Conservation (phyloP, 345 rosid genomes). For the Aegle marmelos region DNA sequence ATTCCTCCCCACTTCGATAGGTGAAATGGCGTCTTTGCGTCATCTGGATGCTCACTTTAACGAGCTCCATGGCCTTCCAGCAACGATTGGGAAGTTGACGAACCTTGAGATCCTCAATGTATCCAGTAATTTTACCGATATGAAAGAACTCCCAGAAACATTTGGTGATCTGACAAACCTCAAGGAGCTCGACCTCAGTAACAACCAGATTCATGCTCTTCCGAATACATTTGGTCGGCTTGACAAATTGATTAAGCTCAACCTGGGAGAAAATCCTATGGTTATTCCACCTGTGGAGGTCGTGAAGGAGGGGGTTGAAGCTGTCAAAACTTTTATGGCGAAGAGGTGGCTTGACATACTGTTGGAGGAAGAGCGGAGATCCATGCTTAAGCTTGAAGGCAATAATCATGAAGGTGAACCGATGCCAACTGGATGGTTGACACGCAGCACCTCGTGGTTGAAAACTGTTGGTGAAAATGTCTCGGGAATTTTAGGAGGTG, state of each 20-base stretch:
- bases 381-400: constrained; percentile 30
- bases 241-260: constrained; percentile 64
- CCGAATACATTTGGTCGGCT: constrained; percentile 84
- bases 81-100: constrained; percentile 54
- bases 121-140: constrained; percentile 75
- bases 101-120: constrained; percentile 72
- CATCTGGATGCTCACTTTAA: constrained; percentile 85
- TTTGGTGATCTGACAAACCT: constrained; percentile 75
- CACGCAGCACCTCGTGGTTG: constrained; percentile 78
- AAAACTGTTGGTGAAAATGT: constrained; percentile 48
- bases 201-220: constrained; percentile 82
- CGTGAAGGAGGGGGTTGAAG: constrained; percentile 67
- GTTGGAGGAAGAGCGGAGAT: constrained; percentile 64
- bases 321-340: constrained; percentile 68
- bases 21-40: constrained; percentile 63
- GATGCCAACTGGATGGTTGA: constrained; percentile 65
- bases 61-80: constrained; percentile 64
- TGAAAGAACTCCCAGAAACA: constrained; percentile 71
- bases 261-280: constrained; percentile 71
- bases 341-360: constrained; percentile 69
- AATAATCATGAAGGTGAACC: constrained; percentile 32
- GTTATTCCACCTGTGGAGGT: constrained; percentile 59
- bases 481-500: constrained; percentile 41
- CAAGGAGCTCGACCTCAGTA: constrained; percentile 81
- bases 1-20: constrained; percentile 65